These are phyloP conservation scores for Neopestalotiopsis rosae DNA, from an alignment of 2,329 filamentous ascomycete genomes.

Conservation along the genomic window DNA sequence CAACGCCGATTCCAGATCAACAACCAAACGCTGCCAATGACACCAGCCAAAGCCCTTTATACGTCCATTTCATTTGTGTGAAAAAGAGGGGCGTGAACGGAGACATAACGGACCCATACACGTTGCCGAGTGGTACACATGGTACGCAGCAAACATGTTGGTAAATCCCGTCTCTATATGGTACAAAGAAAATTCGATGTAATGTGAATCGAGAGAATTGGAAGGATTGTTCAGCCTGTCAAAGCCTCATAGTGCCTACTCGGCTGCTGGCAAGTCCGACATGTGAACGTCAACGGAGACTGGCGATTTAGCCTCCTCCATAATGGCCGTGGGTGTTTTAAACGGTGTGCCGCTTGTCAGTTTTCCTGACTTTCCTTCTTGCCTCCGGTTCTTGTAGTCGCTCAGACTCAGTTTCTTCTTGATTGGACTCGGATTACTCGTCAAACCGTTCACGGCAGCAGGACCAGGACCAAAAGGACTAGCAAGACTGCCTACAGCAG, in stretches of 20 bases:
- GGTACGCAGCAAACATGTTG: constrained; percentile 10
- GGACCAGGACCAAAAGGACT: constrained; percentile 46
- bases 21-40: constrained; percentile 17
- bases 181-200: constrained; percentile 36
- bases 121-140: background rate
- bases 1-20: constrained; percentile 11
- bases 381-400: constrained; percentile 67
- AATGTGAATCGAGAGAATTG: constrained; percentile 5
- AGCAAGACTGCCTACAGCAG: constrained; percentile 47
- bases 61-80: background rate
- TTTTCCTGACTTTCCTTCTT: constrained; percentile 56
- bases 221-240: constrained; percentile 18
- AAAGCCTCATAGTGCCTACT: constrained; percentile 34
- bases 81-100: constrained; percentile 8
- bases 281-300: constrained; percentile 39
- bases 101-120: constrained; percentile 11
- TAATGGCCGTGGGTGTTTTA: constrained; percentile 42
- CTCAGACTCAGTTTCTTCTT: constrained; percentile 73
- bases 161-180: constrained; percentile 36
- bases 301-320: constrained; percentile 47
- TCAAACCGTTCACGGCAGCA: constrained; percentile 47
- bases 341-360: constrained; percentile 38
- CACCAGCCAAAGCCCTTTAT: constrained; percentile 16
- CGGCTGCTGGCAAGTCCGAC: constrained; percentile 38
- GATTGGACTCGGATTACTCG: constrained; percentile 60